Percentiles rank a stretch among this genome's conserved stretches.
phyloP scores from a whole-genome alignment of 2,329 filamentous ascomycete genomes.

The Botrytis aclada region DNA sequence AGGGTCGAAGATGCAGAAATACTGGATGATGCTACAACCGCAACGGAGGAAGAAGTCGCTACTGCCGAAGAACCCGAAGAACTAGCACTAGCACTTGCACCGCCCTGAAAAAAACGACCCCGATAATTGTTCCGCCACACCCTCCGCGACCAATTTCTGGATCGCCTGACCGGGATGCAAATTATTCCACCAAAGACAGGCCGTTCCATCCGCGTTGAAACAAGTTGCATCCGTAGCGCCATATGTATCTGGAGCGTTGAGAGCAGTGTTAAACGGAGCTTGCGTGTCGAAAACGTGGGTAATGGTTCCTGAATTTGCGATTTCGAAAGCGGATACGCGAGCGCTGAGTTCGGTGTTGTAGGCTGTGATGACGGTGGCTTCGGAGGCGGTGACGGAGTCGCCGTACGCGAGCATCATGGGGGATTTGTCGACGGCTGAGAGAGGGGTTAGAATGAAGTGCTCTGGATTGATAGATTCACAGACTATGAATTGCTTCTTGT shows the following conservation, averaged over 20 bases:
- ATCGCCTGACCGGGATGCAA: conserved; percentile 27
- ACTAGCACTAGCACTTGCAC: not conserved
- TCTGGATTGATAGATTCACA: not conserved
- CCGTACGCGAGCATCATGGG: conserved; percentile 10
- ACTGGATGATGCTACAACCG: not conserved
- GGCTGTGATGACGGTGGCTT: not conserved
- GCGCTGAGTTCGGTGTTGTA: not conserved
- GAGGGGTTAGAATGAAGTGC: not conserved
- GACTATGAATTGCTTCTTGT: no score
- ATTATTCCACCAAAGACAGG: conserved; percentile 29
- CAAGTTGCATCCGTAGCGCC: conserved; percentile 26
- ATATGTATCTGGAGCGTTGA: conserved; percentile 15
- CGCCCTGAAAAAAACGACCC: not conserved
- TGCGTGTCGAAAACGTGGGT: conserved; percentile 1
- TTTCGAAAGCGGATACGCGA: not conserved
- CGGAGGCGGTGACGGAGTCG: not conserved
- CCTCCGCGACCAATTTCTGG: conserved; percentile 23
- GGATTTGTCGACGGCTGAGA: not conserved
- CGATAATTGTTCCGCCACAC: conserved; percentile 5
- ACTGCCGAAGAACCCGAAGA: not conserved
- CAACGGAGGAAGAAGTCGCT: no score
- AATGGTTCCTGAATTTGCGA: not conserved
- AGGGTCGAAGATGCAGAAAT: not conserved
- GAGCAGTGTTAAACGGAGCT: not conserved
- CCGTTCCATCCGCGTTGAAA: conserved; percentile 25